Evolutionary conservation across 306 rosid genomes (phyloP), one percentile per base, ranked within the genome.

Genomic region (Prunus davidiana): DNA sequence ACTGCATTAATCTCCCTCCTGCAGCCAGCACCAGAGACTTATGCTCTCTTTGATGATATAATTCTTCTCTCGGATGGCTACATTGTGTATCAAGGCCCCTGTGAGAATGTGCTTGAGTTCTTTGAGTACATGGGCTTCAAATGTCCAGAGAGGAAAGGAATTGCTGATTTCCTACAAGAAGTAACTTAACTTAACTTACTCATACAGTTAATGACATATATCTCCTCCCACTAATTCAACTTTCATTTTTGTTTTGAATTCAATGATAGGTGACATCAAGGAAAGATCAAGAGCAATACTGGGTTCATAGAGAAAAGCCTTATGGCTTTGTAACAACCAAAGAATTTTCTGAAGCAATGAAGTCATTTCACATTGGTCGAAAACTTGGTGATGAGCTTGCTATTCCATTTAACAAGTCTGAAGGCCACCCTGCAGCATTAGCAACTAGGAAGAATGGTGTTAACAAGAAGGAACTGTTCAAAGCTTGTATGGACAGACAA

Each of bases 21-120:
- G 16, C 92, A 88, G 66, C 92, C 90, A 3, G 88, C 92, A 19
- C 88, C 92, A 0, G 90, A 88, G 82, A 84, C 88, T 60, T 88
- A 79, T 20, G 85, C 78, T 5, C 88, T 88, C 30, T 86, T 88
- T 32, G 92, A 88, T 73, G 92, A 86, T 70, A 80, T 88, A 49
- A 69, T 88, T 78, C 85, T 88, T 4, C 67, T 86, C 41, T 88
- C 92, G 16, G 92, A 88, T 77, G 85, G 92, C 16, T 47, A 82
- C 76, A 76, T 88, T 69, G 88, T 82, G 2, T 88, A 86, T 75
- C 92, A 88, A 73, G 92, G 92, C 30, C 90, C 90, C 6, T 72
- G 84, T 8, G 87, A 86, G 74, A 32, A 54, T n/a, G 87, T 84
- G 38, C 86, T 88, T 43, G 83, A 82, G 2, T 86, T 86, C 66